Evolutionary conservation across 306 rosid genomes (phyloP).

Genomic region (Cajanus cajan): DNA sequence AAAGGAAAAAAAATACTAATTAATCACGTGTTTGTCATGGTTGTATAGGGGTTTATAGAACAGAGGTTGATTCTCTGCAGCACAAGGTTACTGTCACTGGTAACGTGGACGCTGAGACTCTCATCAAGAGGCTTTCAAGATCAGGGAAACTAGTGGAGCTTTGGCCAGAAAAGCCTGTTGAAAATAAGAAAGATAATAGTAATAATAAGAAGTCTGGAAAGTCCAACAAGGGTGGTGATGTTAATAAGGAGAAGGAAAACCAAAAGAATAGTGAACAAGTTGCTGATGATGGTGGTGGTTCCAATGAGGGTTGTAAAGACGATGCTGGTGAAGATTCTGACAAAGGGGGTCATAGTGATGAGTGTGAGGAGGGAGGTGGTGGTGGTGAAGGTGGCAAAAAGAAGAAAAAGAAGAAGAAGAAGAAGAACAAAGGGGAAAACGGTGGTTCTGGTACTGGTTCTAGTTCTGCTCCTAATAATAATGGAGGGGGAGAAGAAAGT

Average conservation of each 20-base stretch:
- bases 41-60: conserved; percentile 67
- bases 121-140: conserved; percentile 69
- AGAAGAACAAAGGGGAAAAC: conserved; percentile 50
- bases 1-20: not conserved
- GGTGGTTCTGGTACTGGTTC: conserved; percentile 24
- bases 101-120: conserved; percentile 70
- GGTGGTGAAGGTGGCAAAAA: conserved; percentile 32
- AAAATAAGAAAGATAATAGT: conserved; percentile 34
- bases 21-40: not conserved
- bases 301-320: conserved; percentile 2
- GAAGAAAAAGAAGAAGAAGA: conserved; percentile 78
- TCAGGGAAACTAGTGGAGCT: conserved; percentile 79
- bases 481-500: conserved; percentile 37
- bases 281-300: conserved; percentile 21
- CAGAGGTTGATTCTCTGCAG: conserved; percentile 63
- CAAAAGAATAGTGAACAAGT: conserved; percentile 33
- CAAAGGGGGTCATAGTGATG: conserved; percentile 13
- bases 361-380: conserved; percentile 32
- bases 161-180: conserved; percentile 54
- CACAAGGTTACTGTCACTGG: conserved; percentile 91
- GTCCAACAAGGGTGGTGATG: conserved; percentile 36
- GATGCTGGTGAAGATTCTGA: conserved; percentile 19
- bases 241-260: conserved; percentile 24
- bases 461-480: conserved; percentile 23
- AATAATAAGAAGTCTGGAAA: conserved; percentile 55